Evolutionary conservation across 2,329 filamentous ascomycete genomes (phyloP), one percentile per base, ranked within the genome.

Genomic region (Fusarium sp.): DNA sequence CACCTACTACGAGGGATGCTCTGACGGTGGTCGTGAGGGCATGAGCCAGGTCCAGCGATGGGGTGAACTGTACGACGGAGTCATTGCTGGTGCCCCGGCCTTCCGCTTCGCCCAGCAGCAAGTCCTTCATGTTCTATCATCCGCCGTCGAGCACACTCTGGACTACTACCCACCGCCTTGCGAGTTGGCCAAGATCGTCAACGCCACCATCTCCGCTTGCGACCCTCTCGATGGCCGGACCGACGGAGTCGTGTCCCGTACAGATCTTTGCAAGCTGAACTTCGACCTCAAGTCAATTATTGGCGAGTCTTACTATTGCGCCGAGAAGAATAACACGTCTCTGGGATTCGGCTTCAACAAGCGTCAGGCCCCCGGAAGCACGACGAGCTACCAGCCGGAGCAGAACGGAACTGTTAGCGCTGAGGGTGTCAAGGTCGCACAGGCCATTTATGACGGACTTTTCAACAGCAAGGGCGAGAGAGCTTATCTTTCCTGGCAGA

Each of bases 191-290:
- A 84, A 83, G 72, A 88, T 89, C 54, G 81, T 85, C 37, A 89
- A 88, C 70, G 78, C 81, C 40, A 89, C 87, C 6, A 88, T 89
- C 48, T 78, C 79, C 2, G 83, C 83, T 37, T 90, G 88, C 53
- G 87, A 90, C 65, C 78, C 82, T 8, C 78, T 90, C 7, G 88
- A 90, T 59, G 87, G 88, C 7, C 80, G 81, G 46, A 82, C 79
- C 1, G 87, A 90, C 59, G 86, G 87, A 12, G 85, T 89, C 6
- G 80, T 90, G 44, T 69, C 76, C 23, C 74, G 79, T 6, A 75
- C 79, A 1, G 79, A 82, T 31, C 73, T 81, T 10, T 66, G 64
- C 64, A 60, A 60, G 51, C 55, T 66, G 28, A 70, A 73, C 10
- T 81, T 80, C 62, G 67, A 81, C 63, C 68, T 80, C 27, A 71